Percentiles rank a stretch among this genome's conserved stretches.
Conservation (phyloP, 1,284 basidiomycete species). For the Ceratobasidium sp. region DNA sequence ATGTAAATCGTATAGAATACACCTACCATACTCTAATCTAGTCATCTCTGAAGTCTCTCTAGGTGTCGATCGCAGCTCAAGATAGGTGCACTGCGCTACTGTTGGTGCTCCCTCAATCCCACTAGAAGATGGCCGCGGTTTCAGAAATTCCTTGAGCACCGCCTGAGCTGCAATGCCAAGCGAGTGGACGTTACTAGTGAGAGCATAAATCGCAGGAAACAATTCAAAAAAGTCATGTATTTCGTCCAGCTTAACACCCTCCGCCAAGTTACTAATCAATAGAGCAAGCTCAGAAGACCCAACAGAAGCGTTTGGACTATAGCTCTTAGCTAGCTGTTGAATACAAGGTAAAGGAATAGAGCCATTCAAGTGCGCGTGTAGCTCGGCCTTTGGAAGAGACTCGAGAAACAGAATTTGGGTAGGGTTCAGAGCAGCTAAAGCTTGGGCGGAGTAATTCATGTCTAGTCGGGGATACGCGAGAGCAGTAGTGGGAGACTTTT, state of each 20-base stretch:
- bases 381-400: conserved; percentile 78
- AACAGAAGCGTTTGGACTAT: conserved; percentile 51
- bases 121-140: conserved; percentile 35
- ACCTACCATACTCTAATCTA: conserved; percentile 47
- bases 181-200: conserved; percentile 71
- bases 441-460: conserved; percentile 54
- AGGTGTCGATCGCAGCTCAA: conserved; percentile 82
- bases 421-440: conserved; percentile 66
- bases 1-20: background rate
- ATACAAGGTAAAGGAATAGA: conserved; percentile 79
- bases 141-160: conserved; percentile 74
- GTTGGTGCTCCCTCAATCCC: conserved; percentile 52
- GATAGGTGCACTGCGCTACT: conserved; percentile 71
- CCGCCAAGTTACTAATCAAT: conserved; percentile 63
- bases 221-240: conserved; percentile 78
- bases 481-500: background rate
- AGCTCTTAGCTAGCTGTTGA: conserved; percentile 71
- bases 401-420: conserved; percentile 71
- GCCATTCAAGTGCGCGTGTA: conserved; percentile 86
- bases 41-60: conserved; percentile 60
- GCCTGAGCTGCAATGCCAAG: conserved; percentile 70
- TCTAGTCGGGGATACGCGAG: background rate
- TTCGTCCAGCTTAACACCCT: conserved; percentile 66
- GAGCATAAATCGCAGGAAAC: conserved; percentile 81
- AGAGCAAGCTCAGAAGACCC: conserved; percentile 49